Evolutionary conservation across 768 basidiomycete species (phyloP), one percentile per base, ranked within the genome.

Genomic region (Amanita brunnescens): DNA sequence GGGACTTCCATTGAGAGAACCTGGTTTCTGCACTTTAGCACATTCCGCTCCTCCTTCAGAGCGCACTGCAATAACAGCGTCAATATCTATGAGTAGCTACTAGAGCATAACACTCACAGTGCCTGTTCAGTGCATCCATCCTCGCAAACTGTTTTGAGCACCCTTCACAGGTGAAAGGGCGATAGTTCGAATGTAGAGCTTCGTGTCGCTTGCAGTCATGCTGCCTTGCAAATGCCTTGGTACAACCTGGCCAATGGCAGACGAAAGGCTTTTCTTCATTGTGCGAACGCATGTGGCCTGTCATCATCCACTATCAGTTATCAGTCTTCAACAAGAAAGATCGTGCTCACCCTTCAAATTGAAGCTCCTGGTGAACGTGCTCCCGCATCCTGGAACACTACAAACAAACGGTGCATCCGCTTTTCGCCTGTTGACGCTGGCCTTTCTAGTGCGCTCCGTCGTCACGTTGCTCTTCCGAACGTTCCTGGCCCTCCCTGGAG

Each of bases 201-300:
- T 96, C 94, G 59, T 98, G 95, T 2, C 93, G 80, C 64, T 95
- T 97, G 69, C 94, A 96, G 64, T 98, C 94, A 61, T 96, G 94
- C 64, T 95, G 91, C 51, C 93, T 69, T 23, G 89, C 93, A 56
- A 96, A 94, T 20, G 93, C 91, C 68, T 96, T 95, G 23, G 83
- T 85, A 62, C 93, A 97, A 20, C 91, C 92, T 1, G 91, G 90
- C 84, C 91, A 95, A 60, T 88, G 85, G 70, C 93, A 97, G 65
- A 86, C 81, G 75, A 92, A 97, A 29, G 93, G 93, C 55, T 91
- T 85, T 67, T 95, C 91, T 65, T 94, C 93, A 54, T 88, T 92
- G 60, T 96, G 94, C 12, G 89, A 91, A 37, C 94, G 87, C 59
- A 96, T 75, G 62, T 97, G 94, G n/a, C 94, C 85, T 87, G 42